A percentile compares a stretch with the other conserved stretches of the same genome.
phyloP scores from a whole-genome alignment of 805 yeast genomes.

The Zygoascus bituminiphila region DNA sequence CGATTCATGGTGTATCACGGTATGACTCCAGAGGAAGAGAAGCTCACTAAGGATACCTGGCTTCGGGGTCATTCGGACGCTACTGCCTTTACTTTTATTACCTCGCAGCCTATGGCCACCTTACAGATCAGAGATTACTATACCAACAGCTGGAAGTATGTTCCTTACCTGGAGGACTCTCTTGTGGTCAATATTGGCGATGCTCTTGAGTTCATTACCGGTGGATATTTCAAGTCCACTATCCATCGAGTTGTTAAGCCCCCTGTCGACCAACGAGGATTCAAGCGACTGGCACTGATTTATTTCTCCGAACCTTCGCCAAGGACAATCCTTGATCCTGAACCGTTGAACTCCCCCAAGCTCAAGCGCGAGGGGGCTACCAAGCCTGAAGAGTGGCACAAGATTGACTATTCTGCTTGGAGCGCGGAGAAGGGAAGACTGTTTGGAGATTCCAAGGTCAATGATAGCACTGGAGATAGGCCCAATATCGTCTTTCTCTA shows the following conservation, averaged over 20 bases:
- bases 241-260: constrained; percentile 43
- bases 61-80: constrained; percentile 43
- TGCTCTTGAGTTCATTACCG: constrained; percentile 36
- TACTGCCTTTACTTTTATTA: constrained; percentile 35
- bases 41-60: constrained; percentile 34
- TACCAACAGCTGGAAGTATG: constrained; percentile 33
- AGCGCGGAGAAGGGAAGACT: constrained; percentile 39
- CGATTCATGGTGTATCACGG: constrained; percentile 91
- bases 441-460: constrained; percentile 35
- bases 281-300: constrained; percentile 34
- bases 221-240: constrained; percentile 40
- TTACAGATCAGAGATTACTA: constrained; percentile 34
- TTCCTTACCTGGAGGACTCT: constrained; percentile 31
- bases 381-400: constrained; percentile 31
- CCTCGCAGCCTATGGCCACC: constrained; percentile 35
- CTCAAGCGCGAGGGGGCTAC: constrained; percentile 29
- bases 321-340: constrained; percentile 36
- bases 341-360: constrained; percentile 33
- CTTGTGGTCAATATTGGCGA: constrained; percentile 38
- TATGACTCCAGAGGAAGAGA: constrained; percentile 58
- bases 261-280: constrained; percentile 34
- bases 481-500: constrained; percentile 33
- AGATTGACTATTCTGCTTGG: constrained; percentile 37
- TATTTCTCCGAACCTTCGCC: constrained; percentile 37
- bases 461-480: constrained; percentile 31